A percentile compares a stretch with the other conserved stretches of the same genome.
phyloP scores from a whole-genome alignment of 768 basidiomycete species.

The Hortiboletus campestris region DNA sequence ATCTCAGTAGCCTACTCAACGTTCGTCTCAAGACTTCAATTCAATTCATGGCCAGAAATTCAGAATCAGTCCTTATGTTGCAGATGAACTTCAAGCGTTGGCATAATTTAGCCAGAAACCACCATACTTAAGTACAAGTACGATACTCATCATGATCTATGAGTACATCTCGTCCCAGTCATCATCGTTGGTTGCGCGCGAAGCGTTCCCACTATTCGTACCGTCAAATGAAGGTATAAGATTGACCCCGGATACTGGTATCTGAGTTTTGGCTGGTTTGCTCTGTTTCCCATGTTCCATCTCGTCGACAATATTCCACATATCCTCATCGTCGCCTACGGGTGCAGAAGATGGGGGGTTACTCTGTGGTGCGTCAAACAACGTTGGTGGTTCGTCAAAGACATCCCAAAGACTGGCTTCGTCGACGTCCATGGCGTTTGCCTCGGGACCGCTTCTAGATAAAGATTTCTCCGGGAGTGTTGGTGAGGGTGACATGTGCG shows the following conservation, averaged over 20 bases:
- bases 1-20: no score
- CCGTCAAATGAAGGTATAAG: constrained; percentile 13
- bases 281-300: constrained; percentile 37
- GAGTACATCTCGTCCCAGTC: constrained; percentile 70
- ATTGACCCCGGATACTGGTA: constrained; percentile 27
- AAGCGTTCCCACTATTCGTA: constrained; percentile 3
- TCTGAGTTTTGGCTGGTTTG: constrained; percentile 5
- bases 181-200: constrained; percentile 42
- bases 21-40: no score
- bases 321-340: constrained; percentile 55
- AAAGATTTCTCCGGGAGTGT: constrained; percentile 5
- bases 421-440: constrained; percentile 30
- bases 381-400: constrained; percentile 11
- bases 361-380: constrained; percentile 7
- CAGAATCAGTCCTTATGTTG: no score
- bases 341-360: not conserved
- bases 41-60: no score
- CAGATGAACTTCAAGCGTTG: no score
- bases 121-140: not conserved
- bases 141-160: constrained; percentile 14
- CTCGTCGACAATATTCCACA: constrained; percentile 70
- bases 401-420: constrained; percentile 41
- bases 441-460: constrained; percentile 6
- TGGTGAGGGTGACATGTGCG: not conserved
- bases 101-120: no score